Percentiles rank a stretch among this genome's conserved stretches.
Conservation (phyloP, 2,329 filamentous ascomycete species). For the Akanthomyces lecanii region DNA sequence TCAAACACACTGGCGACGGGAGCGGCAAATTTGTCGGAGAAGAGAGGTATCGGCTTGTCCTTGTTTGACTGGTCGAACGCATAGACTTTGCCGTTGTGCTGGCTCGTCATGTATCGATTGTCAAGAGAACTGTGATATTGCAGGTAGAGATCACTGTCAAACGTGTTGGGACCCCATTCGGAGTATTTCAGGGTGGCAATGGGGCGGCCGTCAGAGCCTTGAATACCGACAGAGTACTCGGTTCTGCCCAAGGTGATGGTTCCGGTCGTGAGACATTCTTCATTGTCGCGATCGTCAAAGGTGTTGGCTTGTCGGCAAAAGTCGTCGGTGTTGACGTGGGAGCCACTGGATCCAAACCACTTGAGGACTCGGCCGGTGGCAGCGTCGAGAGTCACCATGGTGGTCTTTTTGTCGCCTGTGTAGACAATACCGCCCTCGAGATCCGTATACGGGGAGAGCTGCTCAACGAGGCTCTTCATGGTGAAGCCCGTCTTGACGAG, state of each 20-base stretch:
- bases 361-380: conserved; percentile 77
- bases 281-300: conserved; percentile 60
- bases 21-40: conserved; percentile 65
- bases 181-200: conserved; percentile 90
- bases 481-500: conserved; percentile 66
- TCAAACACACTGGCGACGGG: conserved; percentile 89
- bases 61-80: conserved; percentile 66
- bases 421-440: conserved; percentile 78
- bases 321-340: conserved; percentile 63
- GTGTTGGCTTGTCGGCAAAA: conserved; percentile 70
- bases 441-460: conserved; percentile 71
- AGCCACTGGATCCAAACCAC: conserved; percentile 73
- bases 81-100: conserved; percentile 78
- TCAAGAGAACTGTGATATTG: conserved; percentile 81
- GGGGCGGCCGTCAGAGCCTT: conserved; percentile 66
- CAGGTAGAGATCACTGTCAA: conserved; percentile 78
- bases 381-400: conserved; percentile 84
- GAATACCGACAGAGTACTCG: conserved; percentile 86
- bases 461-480: conserved; percentile 84
- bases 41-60: conserved; percentile 51
- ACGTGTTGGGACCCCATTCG: conserved; percentile 92
- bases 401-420: conserved; percentile 86
- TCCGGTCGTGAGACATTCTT: conserved; percentile 75
- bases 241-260: conserved; percentile 80
- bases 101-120: conserved; percentile 81